These are phyloP conservation scores for Thelonectria rubi DNA, from an alignment of 2,329 filamentous ascomycete genomes.

Conservation along the genomic window DNA sequence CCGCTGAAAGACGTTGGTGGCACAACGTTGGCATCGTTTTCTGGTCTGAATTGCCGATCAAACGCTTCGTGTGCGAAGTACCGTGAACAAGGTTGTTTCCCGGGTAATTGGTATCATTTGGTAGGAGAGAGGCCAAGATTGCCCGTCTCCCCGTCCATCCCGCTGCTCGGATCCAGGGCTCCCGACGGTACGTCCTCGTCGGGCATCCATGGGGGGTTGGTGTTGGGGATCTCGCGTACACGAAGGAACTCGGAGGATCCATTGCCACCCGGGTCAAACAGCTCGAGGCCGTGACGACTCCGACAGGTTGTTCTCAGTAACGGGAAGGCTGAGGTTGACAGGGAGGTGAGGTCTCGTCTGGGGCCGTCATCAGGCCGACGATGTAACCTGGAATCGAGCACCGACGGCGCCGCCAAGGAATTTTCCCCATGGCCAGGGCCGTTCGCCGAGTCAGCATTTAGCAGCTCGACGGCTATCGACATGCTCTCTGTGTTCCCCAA, in stretches of 20 bases:
- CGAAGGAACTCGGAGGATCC: background rate
- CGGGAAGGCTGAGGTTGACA: background rate
- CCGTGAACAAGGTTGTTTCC: constrained; percentile 20
- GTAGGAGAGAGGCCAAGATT: constrained; percentile 7
- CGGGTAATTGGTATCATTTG: constrained; percentile 26
- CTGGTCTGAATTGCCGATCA: constrained; percentile 25
- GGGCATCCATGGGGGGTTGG: background rate
- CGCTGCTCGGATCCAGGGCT: no score
- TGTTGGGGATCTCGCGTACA: background rate
- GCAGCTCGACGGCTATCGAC: constrained; percentile 9
- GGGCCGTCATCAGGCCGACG: constrained; percentile 7
- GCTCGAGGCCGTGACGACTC: background rate
- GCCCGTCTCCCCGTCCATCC: no score
- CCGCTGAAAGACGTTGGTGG: constrained; percentile 22
- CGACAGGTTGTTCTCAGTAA: background rate
- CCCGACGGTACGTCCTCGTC: background rate
- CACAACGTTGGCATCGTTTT: constrained; percentile 34
- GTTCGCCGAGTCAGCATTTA: background rate
- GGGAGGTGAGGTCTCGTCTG: background rate
- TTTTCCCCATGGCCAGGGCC: background rate
- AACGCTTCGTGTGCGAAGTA: constrained; percentile 22
- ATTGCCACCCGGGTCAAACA: background rate
- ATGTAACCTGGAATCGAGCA: constrained; percentile 19
- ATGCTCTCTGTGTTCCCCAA: constrained; percentile 4
- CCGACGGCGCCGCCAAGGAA: constrained; percentile 28